Conservation (phyloP, 2,329 filamentous ascomycete species). For the Aspergillus ochraceus region DNA sequence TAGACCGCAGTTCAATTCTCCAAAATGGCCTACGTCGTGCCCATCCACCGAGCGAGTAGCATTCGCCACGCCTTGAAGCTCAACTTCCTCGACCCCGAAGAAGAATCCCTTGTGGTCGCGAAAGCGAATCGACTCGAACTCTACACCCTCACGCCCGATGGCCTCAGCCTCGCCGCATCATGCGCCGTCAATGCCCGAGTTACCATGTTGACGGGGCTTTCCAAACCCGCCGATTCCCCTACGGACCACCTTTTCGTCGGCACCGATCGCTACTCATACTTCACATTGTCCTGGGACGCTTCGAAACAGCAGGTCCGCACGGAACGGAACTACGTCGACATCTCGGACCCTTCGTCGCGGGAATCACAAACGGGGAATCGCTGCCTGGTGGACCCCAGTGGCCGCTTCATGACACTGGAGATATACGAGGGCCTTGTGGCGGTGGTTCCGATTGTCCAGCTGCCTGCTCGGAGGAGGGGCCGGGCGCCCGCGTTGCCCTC, state of each 20-base stretch:
- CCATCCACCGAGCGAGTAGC: conserved; percentile 89
- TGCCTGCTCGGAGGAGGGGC: conserved; percentile 49
- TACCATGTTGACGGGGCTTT: conserved; percentile 66
- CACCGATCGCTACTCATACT: conserved; percentile 87
- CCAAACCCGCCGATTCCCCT: conserved; percentile 63
- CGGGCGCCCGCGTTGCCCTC: conserved; percentile 24
- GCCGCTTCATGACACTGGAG: conserved; percentile 66
- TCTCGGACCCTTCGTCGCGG: conserved; percentile 61
- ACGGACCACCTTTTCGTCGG: conserved; percentile 90
- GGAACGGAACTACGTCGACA: conserved; percentile 59
- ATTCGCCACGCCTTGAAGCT: conserved; percentile 84
- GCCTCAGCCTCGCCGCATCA: conserved; percentile 65
- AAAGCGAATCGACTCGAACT: conserved; percentile 86
- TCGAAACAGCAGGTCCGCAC: conserved; percentile 55
- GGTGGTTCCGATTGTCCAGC: conserved; percentile 61
- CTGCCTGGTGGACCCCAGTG: conserved; percentile 79
- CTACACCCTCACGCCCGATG: conserved; percentile 65
- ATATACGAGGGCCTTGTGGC: conserved; percentile 69
- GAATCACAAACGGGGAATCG: conserved; percentile 81
- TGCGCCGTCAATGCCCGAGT: conserved; percentile 81
- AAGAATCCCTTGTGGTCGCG: conserved; percentile 85
- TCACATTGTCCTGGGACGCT: conserved; percentile 81
- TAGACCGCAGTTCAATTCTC: background rate
- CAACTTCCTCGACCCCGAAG: conserved; percentile 69
- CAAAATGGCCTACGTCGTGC: conserved; percentile 87